phyloP scores from a whole-genome alignment of 2,329 filamentous ascomycete genomes.

The Ramichloridium luteum region DNA sequence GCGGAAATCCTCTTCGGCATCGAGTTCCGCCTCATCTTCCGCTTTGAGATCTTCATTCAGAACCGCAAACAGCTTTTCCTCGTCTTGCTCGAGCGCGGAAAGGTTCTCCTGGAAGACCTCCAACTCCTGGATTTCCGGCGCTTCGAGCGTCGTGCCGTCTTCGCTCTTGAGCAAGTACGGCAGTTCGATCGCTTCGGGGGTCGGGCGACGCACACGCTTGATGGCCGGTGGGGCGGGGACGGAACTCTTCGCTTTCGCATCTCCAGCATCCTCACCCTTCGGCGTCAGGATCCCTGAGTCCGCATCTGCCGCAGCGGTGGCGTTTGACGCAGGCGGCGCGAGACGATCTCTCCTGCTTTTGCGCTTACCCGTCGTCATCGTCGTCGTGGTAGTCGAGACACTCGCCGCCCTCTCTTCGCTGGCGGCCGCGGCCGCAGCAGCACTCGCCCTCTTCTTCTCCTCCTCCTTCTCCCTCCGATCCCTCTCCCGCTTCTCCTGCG shows the following conservation, averaged over 20 bases:
- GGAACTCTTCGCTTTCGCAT: too few species aligned
- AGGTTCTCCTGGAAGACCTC: conserved; percentile 27
- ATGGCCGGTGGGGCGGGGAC: too few species aligned
- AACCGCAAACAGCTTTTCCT: conserved; percentile 25
- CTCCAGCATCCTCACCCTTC: conserved; percentile 16
- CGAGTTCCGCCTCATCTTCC: conserved; percentile 22
- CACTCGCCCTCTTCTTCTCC: conserved; percentile 19
- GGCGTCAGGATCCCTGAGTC: conserved; percentile 23
- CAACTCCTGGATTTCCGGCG: conserved; percentile 29
- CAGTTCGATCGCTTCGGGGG: conserved; percentile 30
- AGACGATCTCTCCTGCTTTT: neutral
- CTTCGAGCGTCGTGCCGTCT: too few species aligned
- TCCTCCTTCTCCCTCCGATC: conserved; percentile 15
- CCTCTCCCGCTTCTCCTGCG: conserved; percentile 18
- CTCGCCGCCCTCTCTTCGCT: too few species aligned
- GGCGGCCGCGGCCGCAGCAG: too few species aligned
- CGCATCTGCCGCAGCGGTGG: conserved; percentile 11
- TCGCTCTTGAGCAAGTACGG: conserved; percentile 33
- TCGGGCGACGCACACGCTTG: conserved; percentile 21
- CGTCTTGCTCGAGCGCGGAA: conserved; percentile 22
- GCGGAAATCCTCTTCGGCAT: conserved; percentile 23
- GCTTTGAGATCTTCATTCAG: conserved; percentile 15
- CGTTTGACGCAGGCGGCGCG: conserved; percentile 2
- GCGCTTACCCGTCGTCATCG: conserved; percentile 1
- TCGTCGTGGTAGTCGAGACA: too few species aligned